A percentile compares a stretch with the other conserved stretches of the same genome.
These are phyloP conservation scores for Exophiala sideris DNA, from an alignment of 2,329 filamentous ascomycete genomes.

Conservation along the genomic window DNA sequence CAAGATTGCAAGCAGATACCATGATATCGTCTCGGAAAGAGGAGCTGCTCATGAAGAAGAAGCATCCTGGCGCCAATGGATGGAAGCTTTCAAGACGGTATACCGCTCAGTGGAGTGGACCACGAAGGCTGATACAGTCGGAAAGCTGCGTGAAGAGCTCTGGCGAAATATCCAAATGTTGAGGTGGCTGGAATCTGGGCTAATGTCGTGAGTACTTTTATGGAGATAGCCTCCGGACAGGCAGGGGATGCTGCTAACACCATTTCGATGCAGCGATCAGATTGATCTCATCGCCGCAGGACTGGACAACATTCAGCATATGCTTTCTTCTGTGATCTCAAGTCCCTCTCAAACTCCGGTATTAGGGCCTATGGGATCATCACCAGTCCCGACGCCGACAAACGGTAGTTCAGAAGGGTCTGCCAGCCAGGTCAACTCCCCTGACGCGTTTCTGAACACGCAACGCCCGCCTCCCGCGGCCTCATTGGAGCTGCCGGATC, in stretches of 20 bases:
- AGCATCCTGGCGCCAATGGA: constrained; percentile 5
- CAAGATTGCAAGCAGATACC: constrained; percentile 9
- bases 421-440: not conserved
- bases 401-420: not conserved
- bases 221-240: too few relatives aligned
- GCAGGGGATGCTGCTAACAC: not conserved
- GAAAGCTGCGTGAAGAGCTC: constrained; percentile 7
- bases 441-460: not conserved
- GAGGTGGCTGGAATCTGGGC: constrained; percentile 1
- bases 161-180: constrained; percentile 6
- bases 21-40: constrained; percentile 4
- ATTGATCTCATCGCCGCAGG: constrained; percentile 1
- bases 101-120: constrained; percentile 10
- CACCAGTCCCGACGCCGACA: constrained; percentile 2
- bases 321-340: constrained; percentile 4
- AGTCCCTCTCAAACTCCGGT: constrained; percentile 3
- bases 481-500: constrained; percentile 1
- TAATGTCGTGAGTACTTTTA: constrained; percentile 6
- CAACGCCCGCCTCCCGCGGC: not conserved
- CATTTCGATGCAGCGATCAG: not conserved
- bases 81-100: constrained; percentile 9
- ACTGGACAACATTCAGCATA: constrained; percentile 4
- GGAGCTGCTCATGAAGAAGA: not conserved
- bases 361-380: constrained; percentile 2
- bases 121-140: constrained; percentile 4